Evolutionary conservation across 2,329 filamentous ascomycete species (phyloP), one percentile per base, ranked within the genome.

Genomic region (Xylogone sp.): DNA sequence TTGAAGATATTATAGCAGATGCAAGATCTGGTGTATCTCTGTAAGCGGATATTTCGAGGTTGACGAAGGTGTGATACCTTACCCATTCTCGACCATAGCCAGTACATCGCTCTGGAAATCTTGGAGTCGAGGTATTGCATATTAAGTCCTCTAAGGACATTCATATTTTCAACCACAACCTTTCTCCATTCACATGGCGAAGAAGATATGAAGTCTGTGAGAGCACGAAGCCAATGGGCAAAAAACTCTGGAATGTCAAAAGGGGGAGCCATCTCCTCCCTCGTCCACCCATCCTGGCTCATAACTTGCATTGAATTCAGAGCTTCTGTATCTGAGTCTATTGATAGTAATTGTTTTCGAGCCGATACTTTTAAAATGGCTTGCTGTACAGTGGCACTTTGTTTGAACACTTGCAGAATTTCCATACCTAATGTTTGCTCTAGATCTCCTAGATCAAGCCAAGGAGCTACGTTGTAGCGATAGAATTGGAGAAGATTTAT

Each of bases 381-480:
- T 39, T 39, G 12, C 10, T 39, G 34, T 16, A 39, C 34, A 16
- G n/a, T 39, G 10, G 34, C n/a, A 16, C 34, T 39, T 39, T 39
- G 12, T 16, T 39, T 39, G n/a, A 39, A 39, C 4, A 39, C n/a
- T 18, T 39, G 31, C 19, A 49, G 20, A 42, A 46, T 16, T 19
- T 46, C 43, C 24, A 50, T 45, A 21, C 48, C 48, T 21, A 50
- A 31, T 27, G 43, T 24, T 24, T 9, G 29, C 21, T 22, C 48
- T 46, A 43, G 21, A 42, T 46, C 48, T 29, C 42, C 48, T 34
- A 50, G 19, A 39, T 50, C 48, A 29, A 50, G 43, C 48, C 48
- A 50, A 34, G 48, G 48, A 45, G 48, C 48, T n/a, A 50, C 29
- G 42, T 50, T 27, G 29, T 50, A 50, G 19, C 48, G 48, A 42